phyloP scores from a whole-genome alignment of 441 rosid species.

The Arabidopsis hybrid region DNA sequence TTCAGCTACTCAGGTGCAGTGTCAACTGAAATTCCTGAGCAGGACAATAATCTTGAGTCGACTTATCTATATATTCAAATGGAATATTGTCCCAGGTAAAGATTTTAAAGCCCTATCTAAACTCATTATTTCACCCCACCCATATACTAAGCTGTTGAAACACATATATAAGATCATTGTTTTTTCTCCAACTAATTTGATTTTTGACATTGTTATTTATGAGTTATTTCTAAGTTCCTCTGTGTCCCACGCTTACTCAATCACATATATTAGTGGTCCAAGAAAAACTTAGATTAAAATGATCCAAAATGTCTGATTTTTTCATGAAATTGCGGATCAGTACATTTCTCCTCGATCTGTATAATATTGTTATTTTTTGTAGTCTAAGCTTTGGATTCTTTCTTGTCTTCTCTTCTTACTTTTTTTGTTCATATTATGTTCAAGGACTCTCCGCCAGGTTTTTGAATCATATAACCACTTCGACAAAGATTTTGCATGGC shows the following conservation, averaged over 20 bases:
- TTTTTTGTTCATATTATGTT: conserved; percentile 32
- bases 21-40: conserved; percentile 64
- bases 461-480: conserved; percentile 89
- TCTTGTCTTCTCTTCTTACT: conserved; percentile 34
- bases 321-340: conserved; percentile 2
- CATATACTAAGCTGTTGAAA: not conserved
- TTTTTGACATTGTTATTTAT: conserved; percentile 10
- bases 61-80: conserved; percentile 95
- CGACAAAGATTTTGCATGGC: conserved; percentile 91
- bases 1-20: conserved; percentile 63
- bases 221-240: conserved; percentile 13
- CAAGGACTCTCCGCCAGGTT: conserved; percentile 89
- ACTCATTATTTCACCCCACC: conserved; percentile 5
- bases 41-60: conserved; percentile 76
- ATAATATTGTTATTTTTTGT: conserved; percentile 5
- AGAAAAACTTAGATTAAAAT: conserved; percentile 11
- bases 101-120: conserved; percentile 7
- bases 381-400: conserved; percentile 18
- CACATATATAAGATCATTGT: not conserved
- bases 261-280: conserved; percentile 17
- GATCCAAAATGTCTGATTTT: not conserved
- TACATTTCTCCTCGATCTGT: conserved; percentile 1
- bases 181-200: conserved; percentile 1
- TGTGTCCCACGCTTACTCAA: not conserved
- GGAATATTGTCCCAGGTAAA: conserved; percentile 99